Conservation (phyloP, 108 stramenopile species). For the Nitzschia sp. region DNA sequence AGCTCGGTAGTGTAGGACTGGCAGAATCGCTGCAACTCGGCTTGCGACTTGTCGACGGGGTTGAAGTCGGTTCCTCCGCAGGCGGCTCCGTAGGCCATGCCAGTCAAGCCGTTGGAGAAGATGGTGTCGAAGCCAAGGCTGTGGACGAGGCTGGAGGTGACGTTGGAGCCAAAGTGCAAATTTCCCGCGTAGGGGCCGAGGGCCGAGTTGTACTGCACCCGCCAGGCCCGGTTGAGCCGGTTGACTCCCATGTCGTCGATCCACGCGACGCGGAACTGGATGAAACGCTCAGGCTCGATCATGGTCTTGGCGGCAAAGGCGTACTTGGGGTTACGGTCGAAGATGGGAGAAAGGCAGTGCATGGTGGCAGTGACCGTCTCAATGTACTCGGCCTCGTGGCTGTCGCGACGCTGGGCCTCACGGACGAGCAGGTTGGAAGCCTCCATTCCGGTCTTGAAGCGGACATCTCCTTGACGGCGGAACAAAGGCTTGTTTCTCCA, state of each 20-base stretch:
- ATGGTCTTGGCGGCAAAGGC: conserved; percentile 94
- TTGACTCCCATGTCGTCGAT: conserved; percentile 83
- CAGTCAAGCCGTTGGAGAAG: conserved; percentile 92
- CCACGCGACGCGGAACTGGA: conserved; percentile 90
- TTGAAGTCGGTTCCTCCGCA: conserved; percentile 96
- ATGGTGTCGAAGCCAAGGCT: conserved; percentile 76
- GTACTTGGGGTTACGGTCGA: conserved; percentile 93
- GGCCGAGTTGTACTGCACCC: conserved; percentile 87
- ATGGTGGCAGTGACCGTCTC: conserved; percentile 73
- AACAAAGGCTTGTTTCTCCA: conserved; percentile 93
- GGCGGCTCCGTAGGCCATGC: conserved; percentile 84
- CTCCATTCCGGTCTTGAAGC: conserved; percentile 90
- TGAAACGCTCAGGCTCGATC: conserved; percentile 87
- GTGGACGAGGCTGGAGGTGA: conserved; percentile 73
- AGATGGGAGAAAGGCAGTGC: conserved; percentile 84
- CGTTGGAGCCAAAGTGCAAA: conserved; percentile 86
- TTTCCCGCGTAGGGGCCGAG: conserved; percentile 94
- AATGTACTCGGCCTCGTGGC: conserved; percentile 83
- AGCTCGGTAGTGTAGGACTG: conserved; percentile 98
- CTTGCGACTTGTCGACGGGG: conserved; percentile 90
- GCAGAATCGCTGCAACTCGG: conserved; percentile 96
- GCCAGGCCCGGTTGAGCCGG: conserved; percentile 82
- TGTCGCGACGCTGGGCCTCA: conserved; percentile 87
- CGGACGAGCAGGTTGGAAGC: conserved; percentile 86
- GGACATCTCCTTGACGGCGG: conserved; percentile 89